phyloP scores from a whole-genome alignment of 1,284 basidiomycete species.

The Puccinia horiana region DNA sequence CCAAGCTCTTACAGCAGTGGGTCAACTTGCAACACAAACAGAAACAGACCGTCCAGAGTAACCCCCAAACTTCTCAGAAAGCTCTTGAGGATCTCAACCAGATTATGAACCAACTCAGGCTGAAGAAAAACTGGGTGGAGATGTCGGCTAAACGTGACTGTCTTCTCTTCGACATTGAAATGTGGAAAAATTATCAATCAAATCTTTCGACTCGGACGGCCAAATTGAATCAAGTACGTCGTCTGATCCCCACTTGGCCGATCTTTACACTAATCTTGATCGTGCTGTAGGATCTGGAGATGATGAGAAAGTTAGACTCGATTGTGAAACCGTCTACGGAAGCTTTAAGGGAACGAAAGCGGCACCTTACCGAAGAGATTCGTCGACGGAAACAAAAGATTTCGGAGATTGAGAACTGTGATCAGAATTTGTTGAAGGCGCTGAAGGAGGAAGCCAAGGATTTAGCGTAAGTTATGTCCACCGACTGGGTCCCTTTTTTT shows the following conservation, averaged over 20 bases:
- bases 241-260: neutral
- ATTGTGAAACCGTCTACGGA: slow-evolving; percentile 34
- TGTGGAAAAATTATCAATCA: slow-evolving; percentile 27
- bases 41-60: neutral
- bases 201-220: neutral
- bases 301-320: slow-evolving; percentile 28
- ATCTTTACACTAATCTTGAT: neutral
- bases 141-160: slow-evolving; percentile 23
- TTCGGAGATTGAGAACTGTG: slow-evolving; percentile 42
- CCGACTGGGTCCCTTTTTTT: neutral
- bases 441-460: slow-evolving; percentile 48
- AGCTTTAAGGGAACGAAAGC: slow-evolving; percentile 33
- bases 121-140: slow-evolving; percentile 42
- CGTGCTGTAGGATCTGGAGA: slow-evolving; percentile 39
- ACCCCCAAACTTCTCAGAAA: slow-evolving; percentile 4
- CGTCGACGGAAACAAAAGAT: slow-evolving; percentile 33
- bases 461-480: slow-evolving; percentile 16
- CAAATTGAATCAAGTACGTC: slow-evolving; percentile 33
- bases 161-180: slow-evolving; percentile 23
- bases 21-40: slow-evolving; percentile 1
- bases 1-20: slow-evolving; percentile 29
- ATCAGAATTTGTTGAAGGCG: slow-evolving; percentile 38
- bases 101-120: slow-evolving; percentile 31
- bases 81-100: slow-evolving; percentile 11
- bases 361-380: slow-evolving; percentile 28